Conservation (phyloP, 306 rosid genomes). For the Cicer chorassanicum region DNA sequence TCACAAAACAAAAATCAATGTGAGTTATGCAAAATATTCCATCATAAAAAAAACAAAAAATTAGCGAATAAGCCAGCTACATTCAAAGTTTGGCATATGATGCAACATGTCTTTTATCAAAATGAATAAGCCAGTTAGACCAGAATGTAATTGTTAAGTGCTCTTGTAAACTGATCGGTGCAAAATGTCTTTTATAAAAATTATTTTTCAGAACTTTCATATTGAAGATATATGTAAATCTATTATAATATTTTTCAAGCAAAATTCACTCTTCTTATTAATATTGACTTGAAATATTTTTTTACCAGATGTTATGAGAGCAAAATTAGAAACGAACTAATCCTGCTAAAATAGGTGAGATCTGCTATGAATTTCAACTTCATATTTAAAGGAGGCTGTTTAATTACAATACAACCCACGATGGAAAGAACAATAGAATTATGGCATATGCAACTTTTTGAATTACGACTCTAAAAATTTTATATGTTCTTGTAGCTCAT, state of each 20-base stretch:
- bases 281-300: neutral
- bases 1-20: slow-evolving; percentile 19
- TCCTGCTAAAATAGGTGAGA: slow-evolving; percentile 16
- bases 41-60: slow-evolving; percentile 6
- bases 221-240: neutral
- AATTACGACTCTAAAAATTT: slow-evolving; percentile 7
- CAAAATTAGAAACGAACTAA: slow-evolving; percentile 14
- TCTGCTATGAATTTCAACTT: slow-evolving; percentile 21
- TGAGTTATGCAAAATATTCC: neutral
- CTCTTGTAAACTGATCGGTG: neutral
- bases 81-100: slow-evolving; percentile 9
- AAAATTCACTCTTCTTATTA: neutral
- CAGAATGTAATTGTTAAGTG: slow-evolving; percentile 12
- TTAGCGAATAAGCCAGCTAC: neutral
- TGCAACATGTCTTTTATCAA: no score
- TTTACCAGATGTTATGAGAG: slow-evolving; percentile 9
- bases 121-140: neutral
- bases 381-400: slow-evolving; percentile 13
- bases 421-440: neutral
- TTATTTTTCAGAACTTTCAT: slow-evolving; percentile 21
- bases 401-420: neutral
- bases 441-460: slow-evolving; percentile 10
- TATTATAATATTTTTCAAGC: slow-evolving; percentile 1
- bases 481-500: slow-evolving; percentile 19
- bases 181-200: neutral